Base-by-base conservation (phyloP, 768 basidiomycete species). In the Pleurotus cornucopiae region DNA sequence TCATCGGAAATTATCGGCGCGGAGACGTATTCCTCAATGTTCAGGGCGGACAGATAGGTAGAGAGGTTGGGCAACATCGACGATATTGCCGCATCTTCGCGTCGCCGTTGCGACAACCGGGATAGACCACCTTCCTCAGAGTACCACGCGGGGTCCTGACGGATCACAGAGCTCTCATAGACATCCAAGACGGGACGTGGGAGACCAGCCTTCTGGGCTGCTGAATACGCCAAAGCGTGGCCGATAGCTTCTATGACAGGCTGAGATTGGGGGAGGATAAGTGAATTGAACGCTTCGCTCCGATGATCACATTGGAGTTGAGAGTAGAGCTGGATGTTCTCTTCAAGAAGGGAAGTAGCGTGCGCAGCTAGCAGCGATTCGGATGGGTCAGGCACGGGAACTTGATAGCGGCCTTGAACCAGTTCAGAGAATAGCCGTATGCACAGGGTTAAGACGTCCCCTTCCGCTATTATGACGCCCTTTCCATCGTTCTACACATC, bases 401-500 rank as follows among this genome's bases (percentile, higher is more conserved):
- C 63, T 18, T 67, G 59, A 62, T 83, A 84, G 26, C 83, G 79
- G 14, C 72, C 69, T 39, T 81, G 78, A 13, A 88, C 72, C 45
- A 87, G 64, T 65, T 87, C 86, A 18, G 83, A 69, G 72, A 81
- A 77, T 64, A 83, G 60, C 58, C 85, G 77, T 59, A 81, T 87
- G 62, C 76, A 77, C 6, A 80, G 64, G 13, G 77, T 77, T 44
- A 79, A 67, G 16, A 83, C 63, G 55, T 80, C 78, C 47, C 84
- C 77, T 65, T 85, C 85, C 46, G 76, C 82, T 46, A 86, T 77
- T 38, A 82, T 73, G 47, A 80, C 81, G n/a, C 85, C 83, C 72
- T 83, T 69, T 61, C 75, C 74, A 67, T 75, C 75, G 63, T 75
- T 74, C 74, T 75, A 57, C 41, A 48, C 30, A 34, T 26, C n/a